These are phyloP conservation scores for Scenedesmus sp. DNA, from an alignment of 163 green algal species.

Conservation along the genomic window DNA sequence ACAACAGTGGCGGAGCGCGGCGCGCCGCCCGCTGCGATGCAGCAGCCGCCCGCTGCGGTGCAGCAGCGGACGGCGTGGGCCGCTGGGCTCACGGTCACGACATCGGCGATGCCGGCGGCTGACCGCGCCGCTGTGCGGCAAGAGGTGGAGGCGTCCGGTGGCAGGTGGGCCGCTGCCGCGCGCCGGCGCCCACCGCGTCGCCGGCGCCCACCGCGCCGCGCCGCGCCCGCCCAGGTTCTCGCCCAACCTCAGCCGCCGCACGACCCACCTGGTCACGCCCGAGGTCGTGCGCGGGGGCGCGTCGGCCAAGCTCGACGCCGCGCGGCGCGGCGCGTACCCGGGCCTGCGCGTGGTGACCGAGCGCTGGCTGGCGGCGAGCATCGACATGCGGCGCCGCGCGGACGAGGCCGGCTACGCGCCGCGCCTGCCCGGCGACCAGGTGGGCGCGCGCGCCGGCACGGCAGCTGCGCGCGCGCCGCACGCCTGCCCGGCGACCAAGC, in stretches of 20 bases:
- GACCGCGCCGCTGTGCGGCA: conserved; percentile 1
- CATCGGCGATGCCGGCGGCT: conserved; percentile 6
- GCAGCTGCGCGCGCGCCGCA: too few relatives aligned
- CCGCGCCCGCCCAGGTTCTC: too few relatives aligned
- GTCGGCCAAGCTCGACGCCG: conserved; percentile 27
- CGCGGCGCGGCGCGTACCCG: background rate
- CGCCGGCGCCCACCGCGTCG: too few relatives aligned
- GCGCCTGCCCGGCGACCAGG: background rate
- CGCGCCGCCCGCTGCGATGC: too few relatives aligned
- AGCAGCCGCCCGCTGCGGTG: too few relatives aligned
- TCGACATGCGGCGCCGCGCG: background rate
- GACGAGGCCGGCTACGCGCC: conserved; percentile 2
- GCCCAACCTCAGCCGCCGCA: conserved; percentile 31
- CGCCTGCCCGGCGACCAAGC: too few relatives aligned
- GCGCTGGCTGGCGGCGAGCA: background rate
- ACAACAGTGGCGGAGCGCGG: too few relatives aligned
- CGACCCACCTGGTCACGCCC: conserved; percentile 29
- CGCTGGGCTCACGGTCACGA: conserved; percentile 16
- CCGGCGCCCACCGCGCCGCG: too few relatives aligned
- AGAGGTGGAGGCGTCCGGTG: conserved; percentile 18
- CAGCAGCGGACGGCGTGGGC: conserved; percentile 5
- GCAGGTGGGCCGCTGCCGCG: conserved; percentile 27
- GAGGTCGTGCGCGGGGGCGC: background rate
- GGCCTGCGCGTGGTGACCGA: conserved; percentile 11
- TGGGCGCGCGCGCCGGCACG: too few relatives aligned